Percentiles rank a stretch among this genome's conserved stretches.
phyloP scores from a whole-genome alignment of 495 filamentous ascomycete genomes.

The Endocarpon pusillum region DNA sequence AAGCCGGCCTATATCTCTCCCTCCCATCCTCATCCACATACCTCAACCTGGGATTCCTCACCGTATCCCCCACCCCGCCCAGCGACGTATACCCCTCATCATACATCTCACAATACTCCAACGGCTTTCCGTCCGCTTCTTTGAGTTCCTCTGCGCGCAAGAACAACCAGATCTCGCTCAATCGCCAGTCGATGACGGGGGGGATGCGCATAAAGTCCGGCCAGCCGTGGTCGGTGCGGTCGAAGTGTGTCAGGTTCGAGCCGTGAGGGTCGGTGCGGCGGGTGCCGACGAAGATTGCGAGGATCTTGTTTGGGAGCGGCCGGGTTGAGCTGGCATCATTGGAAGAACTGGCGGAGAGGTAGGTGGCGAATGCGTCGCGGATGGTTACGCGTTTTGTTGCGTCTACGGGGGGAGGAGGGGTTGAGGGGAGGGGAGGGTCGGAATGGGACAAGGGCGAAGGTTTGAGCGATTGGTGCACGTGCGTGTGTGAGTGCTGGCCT shows the following conservation, averaged over 20 bases:
- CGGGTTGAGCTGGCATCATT: too few species aligned
- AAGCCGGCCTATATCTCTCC: constrained; percentile 57
- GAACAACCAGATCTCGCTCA: constrained; percentile 67
- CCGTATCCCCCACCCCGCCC: constrained; percentile 77
- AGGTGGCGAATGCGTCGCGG: constrained; percentile 59
- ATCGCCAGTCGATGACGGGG: constrained; percentile 95
- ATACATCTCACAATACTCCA: constrained; percentile 72
- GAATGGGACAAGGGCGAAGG: constrained; percentile 78
- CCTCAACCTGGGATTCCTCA: constrained; percentile 65
- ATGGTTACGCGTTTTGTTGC: constrained; percentile 38
- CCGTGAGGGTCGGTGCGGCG: constrained; percentile 86
- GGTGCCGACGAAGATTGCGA: constrained; percentile 86
- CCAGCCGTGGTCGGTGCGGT: constrained; percentile 78
- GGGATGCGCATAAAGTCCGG: constrained; percentile 84
- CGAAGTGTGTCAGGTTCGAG: constrained; percentile 55
- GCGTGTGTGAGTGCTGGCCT: constrained; percentile 49
- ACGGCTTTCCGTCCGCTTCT: constrained; percentile 65
- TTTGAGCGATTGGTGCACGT: constrained; percentile 64
- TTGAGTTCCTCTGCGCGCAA: constrained; percentile 1
- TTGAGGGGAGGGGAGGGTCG: constrained; percentile 53
- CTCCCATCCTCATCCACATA: constrained; percentile 11
- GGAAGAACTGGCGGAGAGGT: constrained; percentile 43
- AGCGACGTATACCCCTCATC: constrained; percentile 73
- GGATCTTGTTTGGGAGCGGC: too few species aligned
- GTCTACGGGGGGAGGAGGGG: constrained; percentile 52